These are phyloP conservation scores for Cyberlindnera americana DNA, from an alignment of 805 yeast species.

Conservation along the genomic window DNA sequence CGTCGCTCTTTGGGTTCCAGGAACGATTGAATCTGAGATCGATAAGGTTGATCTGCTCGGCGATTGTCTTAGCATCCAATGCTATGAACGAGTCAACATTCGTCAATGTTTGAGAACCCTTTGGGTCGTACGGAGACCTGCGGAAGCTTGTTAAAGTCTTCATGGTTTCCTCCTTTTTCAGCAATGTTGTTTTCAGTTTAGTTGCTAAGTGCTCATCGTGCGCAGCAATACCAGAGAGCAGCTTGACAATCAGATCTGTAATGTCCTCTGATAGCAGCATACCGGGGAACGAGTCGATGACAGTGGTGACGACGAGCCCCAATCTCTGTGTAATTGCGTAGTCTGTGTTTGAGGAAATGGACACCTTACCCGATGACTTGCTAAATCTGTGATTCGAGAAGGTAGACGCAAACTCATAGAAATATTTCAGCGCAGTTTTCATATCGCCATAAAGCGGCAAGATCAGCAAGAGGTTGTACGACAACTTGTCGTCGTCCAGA, in stretches of 20 bases:
- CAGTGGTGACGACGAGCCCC: conserved; percentile 49
- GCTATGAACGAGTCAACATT: conserved; percentile 49
- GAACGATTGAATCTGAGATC: conserved; percentile 57
- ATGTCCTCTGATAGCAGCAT: conserved; percentile 62
- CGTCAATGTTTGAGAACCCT: conserved; percentile 26
- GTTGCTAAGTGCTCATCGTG: conserved; percentile 47
- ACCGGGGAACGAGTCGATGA: conserved; percentile 61
- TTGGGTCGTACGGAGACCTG: conserved; percentile 18
- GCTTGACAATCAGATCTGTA: conserved; percentile 51
- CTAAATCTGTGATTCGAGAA: conserved; percentile 10
- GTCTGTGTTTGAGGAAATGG: conserved; percentile 33
- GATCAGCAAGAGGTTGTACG: conserved; percentile 43
- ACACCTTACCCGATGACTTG: conserved; percentile 19
- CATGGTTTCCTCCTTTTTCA: conserved; percentile 46
- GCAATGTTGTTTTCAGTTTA: conserved; percentile 49
- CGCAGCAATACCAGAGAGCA: conserved; percentile 47
- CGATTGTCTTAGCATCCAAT: conserved; percentile 49
- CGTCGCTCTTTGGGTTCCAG: conserved; percentile 83
- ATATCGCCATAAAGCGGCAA: conserved; percentile 54
- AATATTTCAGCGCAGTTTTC: conserved; percentile 38
- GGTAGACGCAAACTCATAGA: conserved; percentile 38
- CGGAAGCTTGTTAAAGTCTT: conserved; percentile 33
- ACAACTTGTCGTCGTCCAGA: conserved; percentile 35
- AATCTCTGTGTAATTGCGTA: conserved; percentile 47
- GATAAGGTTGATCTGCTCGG: conserved; percentile 61